A percentile compares a stretch with the other conserved stretches of the same genome.
Conservation (phyloP, 2,329 filamentous ascomycete species). For the Aureobasidium sp. region DNA sequence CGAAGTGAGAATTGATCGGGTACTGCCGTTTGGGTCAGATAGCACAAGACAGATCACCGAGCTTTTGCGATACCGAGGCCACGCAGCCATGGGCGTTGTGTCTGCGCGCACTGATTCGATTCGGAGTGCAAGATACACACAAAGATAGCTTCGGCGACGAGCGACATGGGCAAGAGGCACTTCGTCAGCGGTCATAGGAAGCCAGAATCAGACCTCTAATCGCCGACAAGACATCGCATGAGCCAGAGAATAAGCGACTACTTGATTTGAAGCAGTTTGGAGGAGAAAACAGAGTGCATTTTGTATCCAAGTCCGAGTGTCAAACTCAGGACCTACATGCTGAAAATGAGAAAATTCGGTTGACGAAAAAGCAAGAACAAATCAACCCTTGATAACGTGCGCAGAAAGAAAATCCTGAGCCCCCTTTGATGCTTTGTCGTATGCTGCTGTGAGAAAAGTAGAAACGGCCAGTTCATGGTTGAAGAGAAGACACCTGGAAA, state of each 20-base stretch:
- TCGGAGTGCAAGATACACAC: not conserved
- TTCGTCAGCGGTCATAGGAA: not conserved
- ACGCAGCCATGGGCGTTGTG: not conserved
- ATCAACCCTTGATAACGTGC: not conserved
- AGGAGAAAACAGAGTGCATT: conserved; percentile 5
- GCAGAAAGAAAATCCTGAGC: conserved; percentile 1
- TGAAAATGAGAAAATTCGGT: not conserved
- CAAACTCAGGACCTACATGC: conserved; percentile 3
- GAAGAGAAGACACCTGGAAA: not conserved
- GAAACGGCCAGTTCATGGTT: not conserved
- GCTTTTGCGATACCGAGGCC: not conserved
- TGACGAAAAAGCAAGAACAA: not conserved
- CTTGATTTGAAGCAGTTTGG: not conserved
- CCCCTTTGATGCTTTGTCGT: not conserved
- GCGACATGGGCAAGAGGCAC: not conserved
- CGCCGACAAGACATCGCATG: not conserved
- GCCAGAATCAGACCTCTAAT: not conserved
- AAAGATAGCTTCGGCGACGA: not conserved
- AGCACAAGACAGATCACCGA: not conserved
- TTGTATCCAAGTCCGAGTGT: conserved; percentile 7
- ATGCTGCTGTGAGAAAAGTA: not conserved
- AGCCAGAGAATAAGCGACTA: no score
- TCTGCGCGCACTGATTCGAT: not conserved
- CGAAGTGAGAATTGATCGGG: not conserved
- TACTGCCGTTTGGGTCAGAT: not conserved